Evolutionary conservation across 192 early-diverging fungal species (phyloP).

Genomic region (Linnemannia exigua): DNA sequence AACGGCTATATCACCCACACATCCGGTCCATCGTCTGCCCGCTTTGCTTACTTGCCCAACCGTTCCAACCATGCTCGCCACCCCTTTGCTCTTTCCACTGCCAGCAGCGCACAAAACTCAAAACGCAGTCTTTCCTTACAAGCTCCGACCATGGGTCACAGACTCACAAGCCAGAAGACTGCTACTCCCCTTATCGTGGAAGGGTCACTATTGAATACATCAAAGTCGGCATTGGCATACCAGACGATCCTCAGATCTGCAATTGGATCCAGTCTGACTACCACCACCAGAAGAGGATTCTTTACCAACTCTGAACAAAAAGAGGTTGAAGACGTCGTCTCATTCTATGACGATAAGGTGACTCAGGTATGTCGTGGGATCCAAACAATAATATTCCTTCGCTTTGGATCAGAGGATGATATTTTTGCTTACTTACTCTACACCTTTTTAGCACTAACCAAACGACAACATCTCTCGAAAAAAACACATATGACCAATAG

Average conservation of each 20-base stretch:
- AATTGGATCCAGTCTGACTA: conserved; percentile 13
- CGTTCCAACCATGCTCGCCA: no score
- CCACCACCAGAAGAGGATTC: conserved; percentile 24
- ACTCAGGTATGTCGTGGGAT: conserved; percentile 27
- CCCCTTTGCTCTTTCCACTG: background rate
- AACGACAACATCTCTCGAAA: background rate
- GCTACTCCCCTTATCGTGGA: background rate
- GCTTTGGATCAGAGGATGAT: background rate
- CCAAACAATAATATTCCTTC: background rate
- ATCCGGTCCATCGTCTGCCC: background rate
- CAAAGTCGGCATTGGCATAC: background rate
- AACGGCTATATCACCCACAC: background rate
- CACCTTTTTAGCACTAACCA: background rate
- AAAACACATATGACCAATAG: conserved; percentile 31
- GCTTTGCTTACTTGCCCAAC: background rate
- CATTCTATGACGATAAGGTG: conserved; percentile 58
- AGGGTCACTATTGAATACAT: background rate
- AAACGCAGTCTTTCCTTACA: conserved; percentile 19
- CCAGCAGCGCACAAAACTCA: background rate
- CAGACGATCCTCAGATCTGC: conserved; percentile 3
- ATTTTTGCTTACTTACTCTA: background rate
- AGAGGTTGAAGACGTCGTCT: conserved; percentile 38
- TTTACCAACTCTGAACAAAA: conserved; percentile 36
- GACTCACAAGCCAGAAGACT: background rate
- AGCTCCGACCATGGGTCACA: conserved; percentile 5